A percentile compares a stretch with the other conserved stretches of the same genome.
Evolutionary conservation across 2,329 filamentous ascomycete species (phyloP).

Genomic region (Curvularia lunata): DNA sequence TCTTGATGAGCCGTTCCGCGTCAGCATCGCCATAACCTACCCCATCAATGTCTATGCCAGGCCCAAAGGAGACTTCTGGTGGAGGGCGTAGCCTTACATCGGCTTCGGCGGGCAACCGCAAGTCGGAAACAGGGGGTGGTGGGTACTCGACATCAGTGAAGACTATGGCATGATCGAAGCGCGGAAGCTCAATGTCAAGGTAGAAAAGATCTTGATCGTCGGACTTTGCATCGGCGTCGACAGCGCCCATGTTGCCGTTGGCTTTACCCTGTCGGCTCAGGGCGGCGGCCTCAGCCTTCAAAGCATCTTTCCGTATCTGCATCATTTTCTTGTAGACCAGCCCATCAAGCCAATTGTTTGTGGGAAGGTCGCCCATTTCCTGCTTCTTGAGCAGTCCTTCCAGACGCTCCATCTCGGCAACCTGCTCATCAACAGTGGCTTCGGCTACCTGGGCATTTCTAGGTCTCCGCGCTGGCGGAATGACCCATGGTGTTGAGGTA

Average conservation of each 20-base stretch:
- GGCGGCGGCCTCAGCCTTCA: slow-evolving; percentile 43
- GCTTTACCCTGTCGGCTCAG: slow-evolving; percentile 46
- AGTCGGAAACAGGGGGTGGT: slow-evolving; percentile 78
- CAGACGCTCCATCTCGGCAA: slow-evolving; percentile 86
- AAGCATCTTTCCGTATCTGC: slow-evolving; percentile 60
- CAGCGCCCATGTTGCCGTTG: slow-evolving; percentile 33
- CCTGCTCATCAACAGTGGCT: slow-evolving; percentile 64
- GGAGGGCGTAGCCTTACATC: slow-evolving; percentile 77
- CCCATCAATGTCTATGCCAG: slow-evolving; percentile 78
- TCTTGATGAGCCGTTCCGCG: slow-evolving; percentile 72
- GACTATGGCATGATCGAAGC: slow-evolving; percentile 94
- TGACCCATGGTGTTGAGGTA: slow-evolving; percentile 75
- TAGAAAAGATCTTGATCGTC: slow-evolving; percentile 71
- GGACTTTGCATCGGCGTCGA: slow-evolving; percentile 12
- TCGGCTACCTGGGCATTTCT: slow-evolving; percentile 58
- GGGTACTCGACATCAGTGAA: slow-evolving; percentile 95
- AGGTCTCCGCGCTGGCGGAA: slow-evolving; percentile 61
- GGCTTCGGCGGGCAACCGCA: slow-evolving; percentile 67
- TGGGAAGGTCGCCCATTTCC: slow-evolving; percentile 93
- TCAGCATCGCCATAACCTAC: slow-evolving; percentile 59
- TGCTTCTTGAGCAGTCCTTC: slow-evolving; percentile 95
- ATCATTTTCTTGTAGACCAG: slow-evolving; percentile 91
- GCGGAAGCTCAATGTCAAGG: slow-evolving; percentile 87
- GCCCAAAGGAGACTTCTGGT: slow-evolving; percentile 87
- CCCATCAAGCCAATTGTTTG: slow-evolving; percentile 94